Evolutionary conservation across 805 yeast genomes (phyloP), one percentile per base, ranked within the genome.

Genomic region (Lipomyces sp.): DNA sequence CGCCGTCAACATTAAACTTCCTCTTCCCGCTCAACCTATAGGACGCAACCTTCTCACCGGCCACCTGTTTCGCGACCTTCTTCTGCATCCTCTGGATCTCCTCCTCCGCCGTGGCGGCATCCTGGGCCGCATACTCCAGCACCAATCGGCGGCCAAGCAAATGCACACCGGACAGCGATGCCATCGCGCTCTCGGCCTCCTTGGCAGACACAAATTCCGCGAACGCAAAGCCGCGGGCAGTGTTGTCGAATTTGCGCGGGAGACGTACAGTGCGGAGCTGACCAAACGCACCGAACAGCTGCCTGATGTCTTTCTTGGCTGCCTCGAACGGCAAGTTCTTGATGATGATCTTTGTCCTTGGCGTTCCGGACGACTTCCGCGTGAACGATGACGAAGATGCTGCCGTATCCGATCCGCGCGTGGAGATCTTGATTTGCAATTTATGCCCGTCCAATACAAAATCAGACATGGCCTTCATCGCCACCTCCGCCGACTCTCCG

Each of bases 311-410:
- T 63, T 86, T 85, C 70, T 96, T 82, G 2, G 93, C 78, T 19
- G 97, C 90, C 71, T 93, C 98, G 69, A 93, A 93, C 53, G 98
- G 98, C 69, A 93, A 79, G 72, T 93, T 93, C 82, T 93, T 93
- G 68, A 93, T 89, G 68, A 93, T 84, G 60, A 93, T 84, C 70
- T 91, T 91, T 57, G 81, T 46, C 51, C 64, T 54, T 19, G 64
- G 59, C 14, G 66, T 60, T 19, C 61, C 59, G 14, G 64, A 60
- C 7, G 42, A 32, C 39, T 39, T 43, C 28, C 22, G 21, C 4
- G 28, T 14, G 8, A 32, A 34, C 29, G 60, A 65, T 53, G 22
- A 21, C n/a, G 6, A 31, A 31, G 10, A 63, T 42, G 67, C 39
- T 21, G 6, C 32, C 39, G 19, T 43, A 18, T 63, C 68, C 43